Evolutionary conservation across 2,329 filamentous ascomycete species (phyloP).

Genomic region (Byssochlamys sp.): DNA sequence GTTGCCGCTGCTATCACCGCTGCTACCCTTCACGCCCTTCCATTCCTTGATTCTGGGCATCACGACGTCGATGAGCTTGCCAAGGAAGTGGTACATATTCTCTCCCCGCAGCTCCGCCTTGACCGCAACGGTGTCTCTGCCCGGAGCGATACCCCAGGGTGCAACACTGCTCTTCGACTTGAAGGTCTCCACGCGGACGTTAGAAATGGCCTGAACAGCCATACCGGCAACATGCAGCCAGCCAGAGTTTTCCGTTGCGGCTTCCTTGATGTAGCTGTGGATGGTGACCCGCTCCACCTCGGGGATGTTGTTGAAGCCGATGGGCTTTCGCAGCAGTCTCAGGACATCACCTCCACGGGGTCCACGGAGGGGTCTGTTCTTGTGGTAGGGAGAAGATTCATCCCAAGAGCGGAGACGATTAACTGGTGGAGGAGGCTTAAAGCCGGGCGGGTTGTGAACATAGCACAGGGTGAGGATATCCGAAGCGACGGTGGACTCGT

Average conservation of each 20-base stretch:
- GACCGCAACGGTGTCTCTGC: constrained; percentile 58
- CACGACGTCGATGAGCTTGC: constrained; percentile 81
- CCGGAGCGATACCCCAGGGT: constrained; percentile 64
- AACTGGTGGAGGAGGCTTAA: constrained; percentile 45
- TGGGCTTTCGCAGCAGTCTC: constrained; percentile 44
- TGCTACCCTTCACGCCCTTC: constrained; percentile 64
- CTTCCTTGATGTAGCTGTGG: constrained; percentile 61
- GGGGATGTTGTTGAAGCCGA: constrained; percentile 75
- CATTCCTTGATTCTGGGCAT: constrained; percentile 95
- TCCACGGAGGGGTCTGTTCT: constrained; percentile 74
- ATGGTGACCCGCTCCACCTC: constrained; percentile 71
- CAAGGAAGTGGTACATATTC: constrained; percentile 78
- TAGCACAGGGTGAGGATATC: constrained; percentile 87
- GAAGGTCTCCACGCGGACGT: constrained; percentile 61
- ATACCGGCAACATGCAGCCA: constrained; percentile 75
- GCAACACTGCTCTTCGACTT: constrained; percentile 60
- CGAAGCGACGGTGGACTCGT: constrained; percentile 71
- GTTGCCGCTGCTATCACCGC: constrained; percentile 82
- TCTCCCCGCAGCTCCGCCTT: constrained; percentile 71
- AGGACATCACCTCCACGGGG: constrained; percentile 64
- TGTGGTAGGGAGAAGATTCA: constrained; percentile 84
- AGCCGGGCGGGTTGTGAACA: constrained; percentile 72
- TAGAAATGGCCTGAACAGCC: constrained; percentile 75
- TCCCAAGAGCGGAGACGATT: constrained; percentile 77
- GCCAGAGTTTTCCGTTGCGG: constrained; percentile 59